Evolutionary conservation across 768 basidiomycete genomes (phyloP).

Genomic region (Phylloporus arenicola): DNA sequence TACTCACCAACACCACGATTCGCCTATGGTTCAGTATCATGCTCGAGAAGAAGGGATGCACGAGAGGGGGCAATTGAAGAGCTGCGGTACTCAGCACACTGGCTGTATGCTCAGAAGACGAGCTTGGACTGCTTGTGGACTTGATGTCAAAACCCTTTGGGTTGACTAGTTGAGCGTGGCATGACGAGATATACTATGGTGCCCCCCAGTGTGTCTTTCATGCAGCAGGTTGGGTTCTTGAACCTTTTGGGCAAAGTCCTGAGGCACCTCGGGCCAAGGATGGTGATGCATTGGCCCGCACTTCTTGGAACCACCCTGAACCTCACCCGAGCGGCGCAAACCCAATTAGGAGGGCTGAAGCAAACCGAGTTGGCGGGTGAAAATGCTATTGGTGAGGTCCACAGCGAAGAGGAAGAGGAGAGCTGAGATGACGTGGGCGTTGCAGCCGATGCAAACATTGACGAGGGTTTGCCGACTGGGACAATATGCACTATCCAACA

Average conservation of each 20-base stretch:
- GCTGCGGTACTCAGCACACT: slow-evolving; percentile 72
- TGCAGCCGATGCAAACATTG: slow-evolving; percentile 33
- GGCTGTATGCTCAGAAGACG: slow-evolving; percentile 62
- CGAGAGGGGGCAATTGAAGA: slow-evolving; percentile 56
- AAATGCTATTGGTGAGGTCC: slow-evolving; percentile 19
- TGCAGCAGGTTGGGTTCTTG: too few species aligned
- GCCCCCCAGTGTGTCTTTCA: slow-evolving; percentile 37
- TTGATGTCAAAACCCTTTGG: slow-evolving; percentile 80
- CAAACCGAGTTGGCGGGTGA: slow-evolving; percentile 18
- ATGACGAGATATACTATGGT: slow-evolving; percentile 26
- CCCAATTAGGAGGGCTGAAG: slow-evolving; percentile 36
- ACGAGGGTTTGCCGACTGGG: slow-evolving; percentile 29
- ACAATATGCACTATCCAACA: slow-evolving; percentile 65
- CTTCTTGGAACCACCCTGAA: slow-evolving; percentile 66
- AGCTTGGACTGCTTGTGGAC: slow-evolving; percentile 73
- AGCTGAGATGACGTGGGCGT: slow-evolving; percentile 34
- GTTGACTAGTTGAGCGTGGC: slow-evolving; percentile 23
- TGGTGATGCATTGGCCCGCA: slow-evolving; percentile 66
- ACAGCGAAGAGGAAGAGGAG: slow-evolving; percentile 32
- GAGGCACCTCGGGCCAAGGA: slow-evolving; percentile 71
- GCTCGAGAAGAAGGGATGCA: too few species aligned
- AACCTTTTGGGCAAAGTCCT: slow-evolving; percentile 84
- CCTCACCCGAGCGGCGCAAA: slow-evolving; percentile 62
- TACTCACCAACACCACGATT: slow-evolving; percentile 15
- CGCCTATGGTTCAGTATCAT: too few species aligned